Percentiles rank a stretch among this genome's conserved stretches.
phyloP scores from a whole-genome alignment of 1,284 basidiomycete genomes.

The Puccinia coronata region DNA sequence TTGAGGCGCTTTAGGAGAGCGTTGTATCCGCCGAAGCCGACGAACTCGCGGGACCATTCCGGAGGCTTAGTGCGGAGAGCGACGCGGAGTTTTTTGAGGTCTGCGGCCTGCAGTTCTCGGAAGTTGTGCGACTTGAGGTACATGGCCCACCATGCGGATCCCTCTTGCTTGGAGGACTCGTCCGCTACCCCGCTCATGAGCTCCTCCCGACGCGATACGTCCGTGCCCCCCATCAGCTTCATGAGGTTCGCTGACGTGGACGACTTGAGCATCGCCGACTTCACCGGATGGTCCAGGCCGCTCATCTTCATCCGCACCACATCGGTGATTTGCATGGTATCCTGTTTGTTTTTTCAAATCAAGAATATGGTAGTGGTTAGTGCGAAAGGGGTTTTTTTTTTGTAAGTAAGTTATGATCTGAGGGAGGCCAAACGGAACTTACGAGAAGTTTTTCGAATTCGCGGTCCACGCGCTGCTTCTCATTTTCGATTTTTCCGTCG shows the following conservation, averaged over 20 bases:
- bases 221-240: not conserved
- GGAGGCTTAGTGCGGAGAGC: conserved; percentile 51
- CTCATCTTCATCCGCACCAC: conserved; percentile 73
- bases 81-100: conserved; percentile 50
- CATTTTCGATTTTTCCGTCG: conserved; percentile 33
- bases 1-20: conserved; percentile 81
- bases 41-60: conserved; percentile 89
- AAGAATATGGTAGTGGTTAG: no score
- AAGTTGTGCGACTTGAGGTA: conserved; percentile 24
- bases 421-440: not conserved
- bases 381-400: no score
- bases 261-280: conserved; percentile 84
- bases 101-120: not conserved
- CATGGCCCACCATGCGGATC: conserved; percentile 70
- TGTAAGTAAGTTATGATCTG: not conserved
- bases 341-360: conserved; percentile 61
- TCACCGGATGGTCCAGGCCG: conserved; percentile 76
- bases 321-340: conserved; percentile 78
- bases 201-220: not conserved
- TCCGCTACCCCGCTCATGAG: not conserved
- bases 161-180: conserved; percentile 57
- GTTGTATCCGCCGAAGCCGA: conserved; percentile 79
- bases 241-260: conserved; percentile 63
- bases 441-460: conserved; percentile 48
- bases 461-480: conserved; percentile 44